These are phyloP conservation scores for Sisymbrium altissimum DNA, from an alignment of 345 rosid species.

Conservation along the genomic window DNA sequence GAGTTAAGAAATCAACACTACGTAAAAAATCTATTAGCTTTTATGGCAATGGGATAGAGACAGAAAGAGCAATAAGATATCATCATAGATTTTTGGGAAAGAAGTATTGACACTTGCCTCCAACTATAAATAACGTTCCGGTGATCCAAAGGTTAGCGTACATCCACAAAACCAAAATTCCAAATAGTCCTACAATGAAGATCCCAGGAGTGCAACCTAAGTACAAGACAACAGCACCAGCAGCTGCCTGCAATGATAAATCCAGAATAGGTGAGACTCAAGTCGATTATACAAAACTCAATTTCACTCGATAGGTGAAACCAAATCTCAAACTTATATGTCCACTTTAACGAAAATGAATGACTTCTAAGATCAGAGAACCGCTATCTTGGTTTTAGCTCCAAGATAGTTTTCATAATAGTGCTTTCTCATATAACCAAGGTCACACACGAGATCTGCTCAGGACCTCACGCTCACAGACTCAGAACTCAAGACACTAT, in stretches of 20 bases:
- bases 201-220: conserved; percentile 97
- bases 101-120: conserved; percentile 56
- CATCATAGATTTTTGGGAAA: background rate
- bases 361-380: background rate
- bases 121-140: conserved; percentile 83
- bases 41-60: background rate
- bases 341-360: background rate
- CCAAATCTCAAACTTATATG: background rate
- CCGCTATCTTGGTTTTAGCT: background rate
- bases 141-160: conserved; percentile 98
- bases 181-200: conserved; percentile 82
- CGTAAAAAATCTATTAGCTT: background rate
- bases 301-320: background rate
- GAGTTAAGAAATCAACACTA: conserved; percentile 19
- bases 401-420: background rate
- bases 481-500: background rate
- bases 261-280: background rate
- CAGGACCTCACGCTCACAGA: background rate
- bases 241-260: conserved; percentile 70
- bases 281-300: background rate
- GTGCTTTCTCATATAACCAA: background rate
- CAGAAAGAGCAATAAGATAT: background rate
- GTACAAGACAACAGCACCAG: conserved; percentile 71
- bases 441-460: background rate
- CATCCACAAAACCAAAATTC: conserved; percentile 92